A percentile compares a stretch with the other conserved stretches of the same genome.
Evolutionary conservation across 2,329 filamentous ascomycete species (phyloP).

Genomic region (Cercospora sp.): DNA sequence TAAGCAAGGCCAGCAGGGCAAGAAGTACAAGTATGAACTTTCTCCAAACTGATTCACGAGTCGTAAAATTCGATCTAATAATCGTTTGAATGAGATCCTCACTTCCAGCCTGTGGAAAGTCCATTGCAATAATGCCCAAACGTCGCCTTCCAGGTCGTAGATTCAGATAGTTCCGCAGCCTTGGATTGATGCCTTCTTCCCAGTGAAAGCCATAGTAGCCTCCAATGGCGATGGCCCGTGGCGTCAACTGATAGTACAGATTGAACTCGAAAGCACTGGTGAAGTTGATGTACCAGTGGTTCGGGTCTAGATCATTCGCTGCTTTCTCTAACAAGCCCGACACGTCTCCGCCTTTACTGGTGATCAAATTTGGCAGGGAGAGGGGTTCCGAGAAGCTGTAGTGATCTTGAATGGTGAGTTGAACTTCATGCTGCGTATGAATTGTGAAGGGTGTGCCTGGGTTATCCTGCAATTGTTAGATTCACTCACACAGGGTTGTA

Average conservation of each 20-base stretch:
- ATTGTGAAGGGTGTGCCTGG: constrained; percentile 42
- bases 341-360: constrained; percentile 45
- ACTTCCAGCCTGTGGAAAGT: constrained; percentile 42
- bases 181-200: constrained; percentile 49
- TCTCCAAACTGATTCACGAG: neutral
- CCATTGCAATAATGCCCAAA: constrained; percentile 41
- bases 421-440: constrained; percentile 41
- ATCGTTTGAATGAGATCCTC: constrained; percentile 46
- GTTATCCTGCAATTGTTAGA: constrained; percentile 33
- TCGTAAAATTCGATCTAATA: constrained; percentile 45
- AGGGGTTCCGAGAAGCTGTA: constrained; percentile 47
- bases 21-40: neutral
- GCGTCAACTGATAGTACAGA: constrained; percentile 39
- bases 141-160: constrained; percentile 33
- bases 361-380: constrained; percentile 44
- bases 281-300: constrained; percentile 49
- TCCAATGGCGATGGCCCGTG: constrained; percentile 47
- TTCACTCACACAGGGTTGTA: neutral
- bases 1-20: neutral
- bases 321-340: constrained; percentile 43
- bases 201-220: constrained; percentile 47
- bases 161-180: constrained; percentile 40
- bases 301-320: constrained; percentile 27
- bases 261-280: constrained; percentile 49
- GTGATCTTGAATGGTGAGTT: constrained; percentile 51